Evolutionary conservation across 2,329 filamentous ascomycete species (phyloP).

Genomic region (Fusarium sublunatum): DNA sequence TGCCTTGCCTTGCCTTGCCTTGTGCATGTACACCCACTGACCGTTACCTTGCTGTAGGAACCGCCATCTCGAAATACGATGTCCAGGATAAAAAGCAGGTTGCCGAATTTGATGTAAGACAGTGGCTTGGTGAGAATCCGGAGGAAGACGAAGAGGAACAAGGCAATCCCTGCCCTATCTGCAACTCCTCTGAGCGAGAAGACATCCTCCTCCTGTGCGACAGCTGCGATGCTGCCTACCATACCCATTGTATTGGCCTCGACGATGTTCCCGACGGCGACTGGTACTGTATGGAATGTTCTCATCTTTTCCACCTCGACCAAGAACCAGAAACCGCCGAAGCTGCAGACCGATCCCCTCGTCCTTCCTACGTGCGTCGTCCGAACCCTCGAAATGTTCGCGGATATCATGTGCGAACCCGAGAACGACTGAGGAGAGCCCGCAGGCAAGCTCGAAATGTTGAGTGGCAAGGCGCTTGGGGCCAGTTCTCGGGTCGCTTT

Average conservation of each 20-base stretch:
- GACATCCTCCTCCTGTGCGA: conserved; percentile 91
- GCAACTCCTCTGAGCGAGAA: conserved; percentile 82
- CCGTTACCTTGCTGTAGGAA: conserved; percentile 56
- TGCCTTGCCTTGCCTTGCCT: conserved; percentile 27
- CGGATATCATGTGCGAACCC: conserved; percentile 62
- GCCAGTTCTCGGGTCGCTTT: conserved; percentile 69
- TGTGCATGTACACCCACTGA: conserved; percentile 37
- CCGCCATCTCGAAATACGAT: conserved; percentile 66
- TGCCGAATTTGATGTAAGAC: conserved; percentile 84
- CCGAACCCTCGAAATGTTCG: conserved; percentile 50
- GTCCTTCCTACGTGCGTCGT: conserved; percentile 47
- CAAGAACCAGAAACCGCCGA: conserved; percentile 51
- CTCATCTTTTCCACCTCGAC: conserved; percentile 58
- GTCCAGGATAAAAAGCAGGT: conserved; percentile 90
- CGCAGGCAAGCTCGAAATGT: conserved; percentile 75
- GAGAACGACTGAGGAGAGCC: conserved; percentile 66
- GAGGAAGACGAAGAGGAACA: conserved; percentile 79
- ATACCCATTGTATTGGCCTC: conserved; percentile 90
- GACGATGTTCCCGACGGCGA: conserved; percentile 78
- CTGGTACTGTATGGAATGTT: conserved; percentile 94
- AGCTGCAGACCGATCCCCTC: conserved; percentile 50
- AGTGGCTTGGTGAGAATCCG: conserved; percentile 76
- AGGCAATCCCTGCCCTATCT: conserved; percentile 82
- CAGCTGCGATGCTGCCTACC: conserved; percentile 87
- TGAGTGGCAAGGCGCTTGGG: conserved; percentile 92